Evolutionary conservation across 2,329 filamentous ascomycete species (phyloP), one percentile per base, ranked within the genome.

Genomic region (Parafenestella ontariensis): DNA sequence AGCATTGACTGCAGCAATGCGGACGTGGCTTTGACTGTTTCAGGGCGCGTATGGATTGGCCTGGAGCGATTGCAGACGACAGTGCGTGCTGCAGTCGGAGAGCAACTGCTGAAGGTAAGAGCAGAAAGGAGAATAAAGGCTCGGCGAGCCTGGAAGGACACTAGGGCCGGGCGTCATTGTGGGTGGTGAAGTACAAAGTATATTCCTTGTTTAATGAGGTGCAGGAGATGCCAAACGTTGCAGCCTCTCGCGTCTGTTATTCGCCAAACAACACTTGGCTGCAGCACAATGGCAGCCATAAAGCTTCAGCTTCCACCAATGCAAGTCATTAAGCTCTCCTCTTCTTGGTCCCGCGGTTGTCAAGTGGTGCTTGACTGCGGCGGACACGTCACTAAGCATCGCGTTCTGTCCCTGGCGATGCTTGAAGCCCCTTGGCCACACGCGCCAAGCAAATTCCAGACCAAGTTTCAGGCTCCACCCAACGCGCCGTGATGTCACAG

Each of bases 331-430:
- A 18, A 24, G 2, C 40, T 40, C 50, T 43, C 23, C 26, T 13
- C 29, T 20, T 26, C 15, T 28, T 36, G 28, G 26, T 46, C 33
- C 31, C 41, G 40, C 24, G 18, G 29, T 18, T 20, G 43, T 23
- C 36, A 29, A 49, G 18, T 51, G 47, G 52, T 29, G 51, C 54
- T 60, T 59, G 43, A 39, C 34, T 31, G 24, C 42, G 36, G 29
- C 33, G 46, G 48, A 58, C 59, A 69, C 65, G 65, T 69, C 65
- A 69, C 61, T 59, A 67, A 69, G 65, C 64, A 59, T 67, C 44
- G 26, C 18, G 24, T 20, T 39, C 26, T 42, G 37, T 49, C 40
- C 56, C 52, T 62, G 53, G 54, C 52, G 61, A 61, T 62, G 65
- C 65, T 68, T 68, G 62, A 64, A 28, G 46, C 52, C 58, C 56